A percentile compares a stretch with the other conserved stretches of the same genome.
These are phyloP conservation scores for Euphorbia peplus DNA, from an alignment of 345 rosid genomes.

Conservation along the genomic window DNA sequence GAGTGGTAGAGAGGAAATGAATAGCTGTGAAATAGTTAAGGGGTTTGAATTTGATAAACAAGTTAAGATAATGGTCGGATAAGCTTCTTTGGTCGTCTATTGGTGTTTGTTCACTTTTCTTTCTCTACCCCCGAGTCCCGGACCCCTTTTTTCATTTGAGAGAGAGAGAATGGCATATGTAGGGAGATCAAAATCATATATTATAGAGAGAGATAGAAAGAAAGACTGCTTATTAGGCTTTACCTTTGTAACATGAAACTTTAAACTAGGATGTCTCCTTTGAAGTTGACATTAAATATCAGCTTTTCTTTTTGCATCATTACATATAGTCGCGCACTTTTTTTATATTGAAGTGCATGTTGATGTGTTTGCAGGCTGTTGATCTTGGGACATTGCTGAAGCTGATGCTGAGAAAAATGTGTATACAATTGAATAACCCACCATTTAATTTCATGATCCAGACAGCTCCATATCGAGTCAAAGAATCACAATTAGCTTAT, in stretches of 20 bases:
- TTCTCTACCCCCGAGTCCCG: neutral
- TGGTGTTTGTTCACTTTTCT: neutral
- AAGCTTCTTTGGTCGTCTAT: neutral
- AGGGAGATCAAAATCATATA: too few species aligned
- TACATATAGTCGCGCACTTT: neutral
- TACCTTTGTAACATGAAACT: too few species aligned
- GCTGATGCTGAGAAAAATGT: conserved; percentile 66
- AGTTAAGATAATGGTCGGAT: neutral
- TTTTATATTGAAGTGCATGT: neutral
- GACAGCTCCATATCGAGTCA: conserved; percentile 54
- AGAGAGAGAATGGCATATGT: neutral
- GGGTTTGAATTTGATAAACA: neutral
- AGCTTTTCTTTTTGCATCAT: neutral
- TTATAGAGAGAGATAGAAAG: too few species aligned
- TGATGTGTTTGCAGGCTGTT: conserved; percentile 46
- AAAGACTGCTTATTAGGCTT: too few species aligned
- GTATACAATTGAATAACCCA: conserved; percentile 54
- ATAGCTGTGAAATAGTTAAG: neutral
- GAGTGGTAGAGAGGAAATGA: neutral
- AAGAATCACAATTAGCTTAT: conserved; percentile 39
- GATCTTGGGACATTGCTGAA: conserved; percentile 71
- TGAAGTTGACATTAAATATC: too few species aligned
- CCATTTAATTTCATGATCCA: conserved; percentile 91
- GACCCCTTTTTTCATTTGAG: too few species aligned
- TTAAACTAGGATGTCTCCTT: too few species aligned